These are phyloP conservation scores for Purshia tridentata DNA, from an alignment of 306 rosid genomes.

Conservation along the genomic window DNA sequence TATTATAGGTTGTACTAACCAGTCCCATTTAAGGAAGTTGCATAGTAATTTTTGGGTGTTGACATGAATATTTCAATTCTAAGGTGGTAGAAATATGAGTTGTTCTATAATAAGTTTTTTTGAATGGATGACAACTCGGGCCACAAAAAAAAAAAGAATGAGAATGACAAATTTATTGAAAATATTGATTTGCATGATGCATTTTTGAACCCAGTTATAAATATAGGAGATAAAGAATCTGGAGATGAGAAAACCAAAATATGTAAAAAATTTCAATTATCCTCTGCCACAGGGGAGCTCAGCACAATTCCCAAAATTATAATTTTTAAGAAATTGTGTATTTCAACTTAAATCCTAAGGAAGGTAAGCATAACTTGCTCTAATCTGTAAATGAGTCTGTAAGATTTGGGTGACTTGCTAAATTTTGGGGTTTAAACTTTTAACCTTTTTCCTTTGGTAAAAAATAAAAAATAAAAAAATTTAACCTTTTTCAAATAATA, in stretches of 20 bases:
- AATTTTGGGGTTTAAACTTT: background rate
- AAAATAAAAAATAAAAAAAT: no score
- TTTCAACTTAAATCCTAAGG: background rate
- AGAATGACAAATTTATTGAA: background rate
- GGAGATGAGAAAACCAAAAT: background rate
- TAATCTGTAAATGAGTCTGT: conserved; percentile 3
- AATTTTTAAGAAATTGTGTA: background rate
- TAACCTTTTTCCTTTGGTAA: background rate
- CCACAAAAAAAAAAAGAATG: background rate
- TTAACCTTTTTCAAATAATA: background rate
- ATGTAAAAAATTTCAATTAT: background rate
- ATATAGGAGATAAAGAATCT: background rate
- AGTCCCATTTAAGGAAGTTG: background rate
- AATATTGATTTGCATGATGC: background rate
- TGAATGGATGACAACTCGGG: background rate
- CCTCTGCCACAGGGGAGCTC: background rate
- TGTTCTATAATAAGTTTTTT: background rate
- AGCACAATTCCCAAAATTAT: background rate
- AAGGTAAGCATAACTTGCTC: background rate
- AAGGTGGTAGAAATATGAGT: background rate
- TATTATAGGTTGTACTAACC: background rate
- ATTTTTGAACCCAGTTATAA: background rate
- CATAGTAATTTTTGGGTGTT: background rate
- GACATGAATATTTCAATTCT: no score
- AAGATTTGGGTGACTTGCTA: background rate